Evolutionary conservation across 495 filamentous ascomycete genomes (phyloP).

Genomic region (Penicillium pulvis): DNA sequence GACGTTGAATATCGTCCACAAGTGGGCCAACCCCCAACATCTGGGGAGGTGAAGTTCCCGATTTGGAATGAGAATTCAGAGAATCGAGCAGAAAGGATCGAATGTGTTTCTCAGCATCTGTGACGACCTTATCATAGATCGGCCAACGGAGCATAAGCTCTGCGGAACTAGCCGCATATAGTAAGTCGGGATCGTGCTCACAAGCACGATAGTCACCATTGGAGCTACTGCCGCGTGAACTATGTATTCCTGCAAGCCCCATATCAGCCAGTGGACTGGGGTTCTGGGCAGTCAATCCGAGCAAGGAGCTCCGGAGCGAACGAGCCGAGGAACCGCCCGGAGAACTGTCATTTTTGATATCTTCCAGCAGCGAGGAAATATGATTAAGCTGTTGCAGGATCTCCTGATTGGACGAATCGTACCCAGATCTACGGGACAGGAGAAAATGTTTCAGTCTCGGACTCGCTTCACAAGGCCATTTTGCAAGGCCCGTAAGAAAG

Average conservation of each 20-base stretch:
- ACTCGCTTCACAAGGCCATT: background rate
- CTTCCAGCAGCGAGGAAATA: constrained; percentile 27
- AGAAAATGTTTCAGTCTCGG: constrained; percentile 8
- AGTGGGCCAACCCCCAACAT: constrained; percentile 16
- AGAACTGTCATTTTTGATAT: constrained; percentile 24
- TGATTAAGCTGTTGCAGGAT: constrained; percentile 26
- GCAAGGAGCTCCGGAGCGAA: constrained; percentile 22
- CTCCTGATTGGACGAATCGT: constrained; percentile 26
- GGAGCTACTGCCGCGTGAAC: constrained; percentile 8
- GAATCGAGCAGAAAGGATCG: constrained; percentile 32
- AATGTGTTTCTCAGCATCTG: constrained; percentile 26
- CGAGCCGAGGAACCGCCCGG: constrained; percentile 21
- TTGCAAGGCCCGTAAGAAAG: background rate
- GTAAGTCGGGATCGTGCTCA: constrained; percentile 27
- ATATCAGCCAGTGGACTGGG: constrained; percentile 19
- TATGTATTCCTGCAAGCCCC: constrained; percentile 15
- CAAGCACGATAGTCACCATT: constrained; percentile 19
- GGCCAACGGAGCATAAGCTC: constrained; percentile 35
- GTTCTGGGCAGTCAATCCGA: constrained; percentile 19
- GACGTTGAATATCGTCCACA: constrained; percentile 23
- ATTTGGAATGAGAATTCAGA: constrained; percentile 17
- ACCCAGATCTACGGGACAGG: constrained; percentile 15
- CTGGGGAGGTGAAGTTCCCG: constrained; percentile 12
- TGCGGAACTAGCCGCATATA: constrained; percentile 29
- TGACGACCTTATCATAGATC: constrained; percentile 24